A percentile compares a stretch with the other conserved stretches of the same genome.
phyloP scores from a whole-genome alignment of 1,284 basidiomycete genomes.

The Cutaneotrichosporon sp. region DNA sequence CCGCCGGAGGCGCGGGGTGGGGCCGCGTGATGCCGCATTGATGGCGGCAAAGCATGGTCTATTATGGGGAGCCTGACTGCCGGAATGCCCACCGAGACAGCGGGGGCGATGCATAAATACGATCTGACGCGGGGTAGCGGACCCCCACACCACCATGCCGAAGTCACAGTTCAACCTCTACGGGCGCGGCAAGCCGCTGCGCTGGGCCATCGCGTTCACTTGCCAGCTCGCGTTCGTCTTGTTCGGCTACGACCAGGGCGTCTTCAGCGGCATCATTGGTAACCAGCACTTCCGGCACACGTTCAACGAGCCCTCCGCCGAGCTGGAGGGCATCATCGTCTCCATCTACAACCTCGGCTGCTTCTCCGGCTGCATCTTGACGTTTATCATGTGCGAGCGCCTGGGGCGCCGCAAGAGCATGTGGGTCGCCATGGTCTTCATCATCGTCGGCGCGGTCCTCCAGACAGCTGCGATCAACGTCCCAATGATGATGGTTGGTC shows the following conservation, averaged over 20 bases:
- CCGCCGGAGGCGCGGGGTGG: too few species aligned
- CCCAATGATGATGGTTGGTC: constrained; percentile 12
- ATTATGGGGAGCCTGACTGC: too few species aligned
- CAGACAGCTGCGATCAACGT: constrained; percentile 12
- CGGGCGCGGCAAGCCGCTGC: constrained; percentile 8
- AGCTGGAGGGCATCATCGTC: constrained; percentile 20
- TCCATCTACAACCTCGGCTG: constrained; percentile 23
- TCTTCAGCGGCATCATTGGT: constrained; percentile 18
- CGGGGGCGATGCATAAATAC: constrained; percentile 1
- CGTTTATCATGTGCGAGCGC: constrained; percentile 15
- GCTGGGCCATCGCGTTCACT: constrained; percentile 10
- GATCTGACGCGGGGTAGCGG: background rate
- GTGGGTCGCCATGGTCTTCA: constrained; percentile 21
- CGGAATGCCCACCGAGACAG: too few species aligned
- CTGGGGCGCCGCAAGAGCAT: constrained; percentile 17
- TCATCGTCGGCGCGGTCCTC: constrained; percentile 13
- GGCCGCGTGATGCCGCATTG: too few species aligned
- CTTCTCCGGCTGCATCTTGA: constrained; percentile 19
- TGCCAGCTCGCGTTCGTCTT: constrained; percentile 15
- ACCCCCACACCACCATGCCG: background rate
- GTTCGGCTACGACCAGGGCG: constrained; percentile 17
- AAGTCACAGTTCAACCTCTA: constrained; percentile 11
- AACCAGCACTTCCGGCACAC: constrained; percentile 19
- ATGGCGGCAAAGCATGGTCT: too few species aligned
- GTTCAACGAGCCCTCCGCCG: constrained; percentile 14